Evolutionary conservation across 495 filamentous ascomycete genomes (phyloP), one percentile per base, ranked within the genome.

Genomic region (Aspergillus steynii): DNA sequence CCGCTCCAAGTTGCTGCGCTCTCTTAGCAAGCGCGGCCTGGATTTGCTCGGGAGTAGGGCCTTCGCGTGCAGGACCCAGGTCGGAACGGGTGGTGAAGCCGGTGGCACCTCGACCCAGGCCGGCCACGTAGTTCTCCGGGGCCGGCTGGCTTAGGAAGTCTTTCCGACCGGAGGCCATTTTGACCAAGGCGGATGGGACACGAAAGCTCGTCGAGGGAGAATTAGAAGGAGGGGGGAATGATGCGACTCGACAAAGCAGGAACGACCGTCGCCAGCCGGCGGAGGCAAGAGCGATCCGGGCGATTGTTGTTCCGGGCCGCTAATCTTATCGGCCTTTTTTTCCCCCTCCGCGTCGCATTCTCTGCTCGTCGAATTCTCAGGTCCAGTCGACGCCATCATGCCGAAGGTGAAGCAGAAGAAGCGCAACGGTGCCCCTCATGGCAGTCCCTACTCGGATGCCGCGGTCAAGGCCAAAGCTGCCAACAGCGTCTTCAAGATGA

Each of bases 1-100:
- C 87, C 59, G 84, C 85, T 32, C 95, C 96, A 2, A 98, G 85
- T 66, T 87, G 85, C 61, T 90, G 90, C 25, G 94, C 93, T 65
- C 95, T 85, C 71, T 96, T 94, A 47, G 93, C 93, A 66, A 99
- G 88, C 50, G 91, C 92, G 68, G 96, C 95, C 73, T 98, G 97
- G 80, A 98, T 97, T 74, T 97, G 93, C 65, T 99, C 95, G 70
- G 97, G 95, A 60, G 90, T 96, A 26, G 95, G 96, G 12, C 95
- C 95, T 82, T 98, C 95, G 62, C 95, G 87, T 55, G 96, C 96
- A 45, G 96, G 96, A 49, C 95, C 95, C 34, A 99, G 82, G 84
- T 99, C 95, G 49, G 93, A 97, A 34, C 96, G 88, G 12, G 95
- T 99, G 5, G 95, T 98, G 76, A 99, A 99, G 34, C 96, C 95